phyloP scores from a whole-genome alignment of 2,329 filamentous ascomycete genomes.

The Phaeosphaeria sp. region DNA sequence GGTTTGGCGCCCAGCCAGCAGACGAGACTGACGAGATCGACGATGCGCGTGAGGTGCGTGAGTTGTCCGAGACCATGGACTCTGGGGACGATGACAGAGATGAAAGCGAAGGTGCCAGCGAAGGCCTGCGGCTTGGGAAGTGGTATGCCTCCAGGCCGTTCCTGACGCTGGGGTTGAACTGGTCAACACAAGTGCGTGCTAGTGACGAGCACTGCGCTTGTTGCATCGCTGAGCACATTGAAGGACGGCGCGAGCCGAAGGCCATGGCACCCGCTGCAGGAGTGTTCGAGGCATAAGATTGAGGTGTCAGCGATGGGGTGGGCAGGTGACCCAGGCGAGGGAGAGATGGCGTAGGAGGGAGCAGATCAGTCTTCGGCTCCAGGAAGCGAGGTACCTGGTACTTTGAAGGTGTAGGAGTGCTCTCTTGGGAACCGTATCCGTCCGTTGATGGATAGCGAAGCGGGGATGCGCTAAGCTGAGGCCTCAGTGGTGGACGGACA shows the following conservation, averaged over 20 bases:
- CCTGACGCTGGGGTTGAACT: constrained; percentile 50
- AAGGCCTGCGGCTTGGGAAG: constrained; percentile 53
- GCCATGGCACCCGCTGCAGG: constrained; percentile 66
- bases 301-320: constrained; percentile 68
- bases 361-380: constrained; percentile 59
- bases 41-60: constrained; percentile 62
- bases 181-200: constrained; percentile 64
- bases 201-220: constrained; percentile 62
- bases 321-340: constrained; percentile 63
- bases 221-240: constrained; percentile 66
- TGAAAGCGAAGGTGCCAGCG: constrained; percentile 58
- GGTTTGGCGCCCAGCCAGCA: constrained; percentile 59
- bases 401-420: constrained; percentile 52
- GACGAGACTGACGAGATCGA: constrained; percentile 63
- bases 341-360: constrained; percentile 61
- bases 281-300: constrained; percentile 60
- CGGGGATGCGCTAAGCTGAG: constrained; percentile 30
- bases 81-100: constrained; percentile 65
- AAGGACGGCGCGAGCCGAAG: constrained; percentile 59
- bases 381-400: constrained; percentile 55
- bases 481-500: constrained; percentile 30
- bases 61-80: constrained; percentile 68
- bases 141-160: constrained; percentile 56
- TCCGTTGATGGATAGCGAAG: constrained; percentile 33
- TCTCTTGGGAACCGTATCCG: constrained; percentile 48